Evolutionary conservation across 345 rosid species (phyloP).

Genomic region (Geranium rotundifolium): DNA sequence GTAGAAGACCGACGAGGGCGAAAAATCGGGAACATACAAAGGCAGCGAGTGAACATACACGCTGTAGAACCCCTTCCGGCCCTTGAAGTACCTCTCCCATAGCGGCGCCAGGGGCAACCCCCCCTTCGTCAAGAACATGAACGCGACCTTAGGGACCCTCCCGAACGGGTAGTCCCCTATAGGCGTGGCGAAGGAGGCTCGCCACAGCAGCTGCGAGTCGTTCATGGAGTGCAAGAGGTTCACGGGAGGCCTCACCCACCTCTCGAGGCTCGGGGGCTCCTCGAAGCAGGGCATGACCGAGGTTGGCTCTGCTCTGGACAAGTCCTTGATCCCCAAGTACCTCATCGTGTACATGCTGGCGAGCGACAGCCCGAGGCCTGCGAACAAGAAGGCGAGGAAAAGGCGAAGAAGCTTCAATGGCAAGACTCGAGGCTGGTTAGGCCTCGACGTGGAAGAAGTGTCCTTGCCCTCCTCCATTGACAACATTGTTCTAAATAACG

Average conservation of each 20-base stretch:
- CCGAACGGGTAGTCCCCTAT: constrained; percentile 44
- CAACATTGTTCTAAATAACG: not conserved
- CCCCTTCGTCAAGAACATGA: constrained; percentile 89
- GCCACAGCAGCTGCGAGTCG: constrained; percentile 72
- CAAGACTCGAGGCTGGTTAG: constrained; percentile 24
- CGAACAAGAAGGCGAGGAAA: constrained; percentile 31
- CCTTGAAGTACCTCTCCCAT: constrained; percentile 83
- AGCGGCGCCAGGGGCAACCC: constrained; percentile 79
- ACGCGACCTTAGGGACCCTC: constrained; percentile 79
- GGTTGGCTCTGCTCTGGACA: constrained; percentile 19
- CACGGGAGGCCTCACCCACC: constrained; percentile 48
- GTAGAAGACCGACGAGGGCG: constrained; percentile 57
- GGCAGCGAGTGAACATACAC: constrained; percentile 73
- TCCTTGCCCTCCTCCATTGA: constrained; percentile 52
- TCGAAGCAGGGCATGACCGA: constrained; percentile 22
- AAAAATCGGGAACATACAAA: constrained; percentile 33
- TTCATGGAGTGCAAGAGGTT: constrained; percentile 57
- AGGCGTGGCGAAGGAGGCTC: constrained; percentile 60
- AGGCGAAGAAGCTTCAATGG: constrained; percentile 30
- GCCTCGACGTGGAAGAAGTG: constrained; percentile 16
- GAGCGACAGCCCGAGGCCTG: constrained; percentile 41
- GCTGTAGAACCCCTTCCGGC: constrained; percentile 48
- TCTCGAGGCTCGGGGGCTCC: constrained; percentile 16
- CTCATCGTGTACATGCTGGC: constrained; percentile 33
- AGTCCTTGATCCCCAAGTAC: constrained; percentile 19